Percentiles rank a stretch among this genome's conserved stretches.
phyloP scores from a whole-genome alignment of 345 rosid species.

The Turritis glabra region DNA sequence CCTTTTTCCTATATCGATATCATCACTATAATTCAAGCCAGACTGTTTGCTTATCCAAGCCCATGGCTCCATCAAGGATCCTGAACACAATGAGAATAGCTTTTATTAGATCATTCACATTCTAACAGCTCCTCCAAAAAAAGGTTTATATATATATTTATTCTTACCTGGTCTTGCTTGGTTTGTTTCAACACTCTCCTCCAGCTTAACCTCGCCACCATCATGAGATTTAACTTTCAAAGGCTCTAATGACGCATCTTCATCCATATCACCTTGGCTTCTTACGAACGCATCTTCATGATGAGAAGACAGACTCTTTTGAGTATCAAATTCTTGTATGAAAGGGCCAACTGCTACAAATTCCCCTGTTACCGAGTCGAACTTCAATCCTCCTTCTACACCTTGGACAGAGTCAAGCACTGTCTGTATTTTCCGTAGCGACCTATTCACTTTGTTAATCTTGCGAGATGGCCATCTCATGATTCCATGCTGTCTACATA shows the following conservation, averaged over 20 bases:
- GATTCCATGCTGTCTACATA: conserved; percentile 94
- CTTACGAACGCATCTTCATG: conserved; percentile 33
- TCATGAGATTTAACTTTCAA: conserved; percentile 21
- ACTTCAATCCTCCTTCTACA: conserved; percentile 77
- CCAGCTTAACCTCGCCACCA: conserved; percentile 47
- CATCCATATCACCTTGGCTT: background rate
- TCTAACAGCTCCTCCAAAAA: background rate
- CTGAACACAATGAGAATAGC: conserved; percentile 24
- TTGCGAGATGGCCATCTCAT: conserved; percentile 96
- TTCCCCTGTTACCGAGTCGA: conserved; percentile 67
- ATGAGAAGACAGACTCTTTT: conserved; percentile 36
- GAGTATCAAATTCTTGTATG: conserved; percentile 47
- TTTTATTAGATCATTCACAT: background rate
- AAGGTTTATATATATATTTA: background rate
- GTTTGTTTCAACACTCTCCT: conserved; percentile 45
- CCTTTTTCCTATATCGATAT: conserved; percentile 21
- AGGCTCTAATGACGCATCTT: conserved; percentile 17
- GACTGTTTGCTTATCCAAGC: conserved; percentile 36
- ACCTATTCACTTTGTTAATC: conserved; percentile 87
- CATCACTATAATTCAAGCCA: conserved; percentile 33
- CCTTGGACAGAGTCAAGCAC: conserved; percentile 90
- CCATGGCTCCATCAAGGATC: conserved; percentile 41
- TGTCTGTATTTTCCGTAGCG: conserved; percentile 73
- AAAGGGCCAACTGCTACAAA: conserved; percentile 62
- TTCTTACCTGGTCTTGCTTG: conserved; percentile 22